Evolutionary conservation across 305 asterid genomes (phyloP).

Genomic region (Caryopteris hybrid): DNA sequence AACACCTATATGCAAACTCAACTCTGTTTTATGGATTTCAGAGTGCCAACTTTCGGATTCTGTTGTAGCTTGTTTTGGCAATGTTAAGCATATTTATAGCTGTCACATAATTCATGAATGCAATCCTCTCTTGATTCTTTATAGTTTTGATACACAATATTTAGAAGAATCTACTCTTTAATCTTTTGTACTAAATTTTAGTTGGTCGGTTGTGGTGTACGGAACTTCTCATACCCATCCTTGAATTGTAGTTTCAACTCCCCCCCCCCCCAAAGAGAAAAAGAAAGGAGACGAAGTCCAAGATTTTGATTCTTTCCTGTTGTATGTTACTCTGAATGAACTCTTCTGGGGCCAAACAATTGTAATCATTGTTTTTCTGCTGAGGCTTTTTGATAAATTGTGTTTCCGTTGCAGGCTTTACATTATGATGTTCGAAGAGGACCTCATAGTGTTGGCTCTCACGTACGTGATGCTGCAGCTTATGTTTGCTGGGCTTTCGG

Average conservation of each 20-base stretch:
- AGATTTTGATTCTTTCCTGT: background rate
- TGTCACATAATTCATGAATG: background rate
- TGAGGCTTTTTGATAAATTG: background rate
- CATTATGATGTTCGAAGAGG: constrained; percentile 98
- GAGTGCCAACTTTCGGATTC: background rate
- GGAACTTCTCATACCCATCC: background rate
- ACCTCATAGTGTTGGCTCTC: constrained; percentile 98
- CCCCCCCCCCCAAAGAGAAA: background rate
- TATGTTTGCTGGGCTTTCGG: constrained; percentile 99
- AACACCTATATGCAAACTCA: too few species aligned
- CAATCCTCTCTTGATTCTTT: background rate
- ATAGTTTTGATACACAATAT: background rate
- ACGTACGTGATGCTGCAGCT: constrained; percentile 99
- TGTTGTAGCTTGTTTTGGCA: constrained; percentile 2
- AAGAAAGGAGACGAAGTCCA: background rate
- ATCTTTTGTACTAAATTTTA: background rate
- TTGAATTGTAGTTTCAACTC: background rate
- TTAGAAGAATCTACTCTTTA: background rate
- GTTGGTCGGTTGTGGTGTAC: background rate
- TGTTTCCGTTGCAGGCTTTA: constrained; percentile 57
- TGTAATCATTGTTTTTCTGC: constrained; percentile 1
- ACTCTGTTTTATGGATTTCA: constrained; percentile 5
- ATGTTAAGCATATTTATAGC: background rate
- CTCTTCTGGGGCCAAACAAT: background rate
- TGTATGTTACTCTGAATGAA: constrained; percentile 3